Conservation (phyloP, 208 protist species). For the Leptomonas pyrrhocoris region DNA sequence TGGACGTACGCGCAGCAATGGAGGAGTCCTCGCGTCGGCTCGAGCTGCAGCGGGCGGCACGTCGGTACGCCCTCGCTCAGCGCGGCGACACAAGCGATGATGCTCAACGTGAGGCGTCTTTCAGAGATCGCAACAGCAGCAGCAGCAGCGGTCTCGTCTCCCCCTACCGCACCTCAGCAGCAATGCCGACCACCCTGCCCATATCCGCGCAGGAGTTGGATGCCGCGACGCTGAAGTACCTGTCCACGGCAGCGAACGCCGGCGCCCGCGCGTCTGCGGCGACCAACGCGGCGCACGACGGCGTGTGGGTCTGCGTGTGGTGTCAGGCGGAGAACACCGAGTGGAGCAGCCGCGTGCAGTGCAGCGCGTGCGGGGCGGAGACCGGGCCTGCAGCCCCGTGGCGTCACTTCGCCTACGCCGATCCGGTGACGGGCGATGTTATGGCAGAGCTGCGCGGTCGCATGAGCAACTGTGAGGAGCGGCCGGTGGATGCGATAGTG, state of each 20-base stretch:
- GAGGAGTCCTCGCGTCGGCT: conserved; percentile 72
- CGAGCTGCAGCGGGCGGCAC: conserved; percentile 68
- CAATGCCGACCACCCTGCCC: conserved; percentile 19
- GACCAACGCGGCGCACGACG: conserved; percentile 24
- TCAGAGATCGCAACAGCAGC: neutral
- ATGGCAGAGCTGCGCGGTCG: conserved; percentile 75
- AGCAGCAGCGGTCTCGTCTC: neutral
- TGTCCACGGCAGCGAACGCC: conserved; percentile 16
- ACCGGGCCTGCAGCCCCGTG: conserved; percentile 80
- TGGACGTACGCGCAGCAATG: conserved; percentile 66
- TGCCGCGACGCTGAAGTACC: conserved; percentile 19
- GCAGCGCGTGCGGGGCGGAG: conserved; percentile 75
- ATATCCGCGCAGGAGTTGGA: conserved; percentile 28
- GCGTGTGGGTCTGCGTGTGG: conserved; percentile 84
- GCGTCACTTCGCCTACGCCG: conserved; percentile 69
- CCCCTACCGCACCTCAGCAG: neutral
- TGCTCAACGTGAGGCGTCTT: neutral
- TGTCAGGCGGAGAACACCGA: conserved; percentile 75
- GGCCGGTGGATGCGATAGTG: conserved; percentile 73
- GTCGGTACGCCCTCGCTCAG: conserved; percentile 60
- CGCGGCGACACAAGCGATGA: conserved; percentile 38
- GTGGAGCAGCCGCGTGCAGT: conserved; percentile 73
- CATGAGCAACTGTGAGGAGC: conserved; percentile 61
- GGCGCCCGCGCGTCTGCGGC: neutral
- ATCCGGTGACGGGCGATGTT: conserved; percentile 40